Evolutionary conservation across 1,284 basidiomycete genomes (phyloP).

Genomic region (Irpex sp.): DNA sequence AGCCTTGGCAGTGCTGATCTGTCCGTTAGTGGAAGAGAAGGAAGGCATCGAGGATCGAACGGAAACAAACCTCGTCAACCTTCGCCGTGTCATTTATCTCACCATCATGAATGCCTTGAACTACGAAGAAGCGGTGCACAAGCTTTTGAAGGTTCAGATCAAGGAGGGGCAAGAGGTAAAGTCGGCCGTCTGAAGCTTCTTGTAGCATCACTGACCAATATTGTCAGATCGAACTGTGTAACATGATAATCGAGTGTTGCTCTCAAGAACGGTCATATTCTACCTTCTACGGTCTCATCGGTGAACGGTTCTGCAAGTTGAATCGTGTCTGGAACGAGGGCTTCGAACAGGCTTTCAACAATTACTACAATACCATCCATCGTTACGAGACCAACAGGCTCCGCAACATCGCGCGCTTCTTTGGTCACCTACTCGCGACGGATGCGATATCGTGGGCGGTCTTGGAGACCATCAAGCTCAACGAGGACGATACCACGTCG

Average conservation of each 20-base stretch:
- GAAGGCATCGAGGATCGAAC: slow-evolving; percentile 93
- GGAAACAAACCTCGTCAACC: slow-evolving; percentile 92
- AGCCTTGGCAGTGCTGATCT: not conserved
- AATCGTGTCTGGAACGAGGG: slow-evolving; percentile 91
- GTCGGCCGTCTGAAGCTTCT: slow-evolving; percentile 2
- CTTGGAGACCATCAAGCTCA: slow-evolving; percentile 85
- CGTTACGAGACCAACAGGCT: slow-evolving; percentile 98
- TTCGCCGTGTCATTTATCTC: slow-evolving; percentile 91
- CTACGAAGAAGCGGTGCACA: slow-evolving; percentile 99
- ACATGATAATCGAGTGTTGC: slow-evolving; percentile 99
- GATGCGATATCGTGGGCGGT: slow-evolving; percentile 90
- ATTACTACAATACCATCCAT: slow-evolving; percentile 95
- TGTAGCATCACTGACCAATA: not conserved
- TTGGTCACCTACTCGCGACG: slow-evolving; percentile 82
- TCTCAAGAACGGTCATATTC: slow-evolving; percentile 98
- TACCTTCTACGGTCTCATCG: slow-evolving; percentile 92
- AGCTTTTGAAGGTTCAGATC: slow-evolving; percentile 90
- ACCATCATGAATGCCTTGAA: slow-evolving; percentile 98
- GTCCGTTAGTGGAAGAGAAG: slow-evolving; percentile 61
- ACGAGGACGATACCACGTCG: slow-evolving; percentile 96
- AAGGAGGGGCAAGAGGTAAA: slow-evolving; percentile 88
- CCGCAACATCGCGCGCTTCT: slow-evolving; percentile 95
- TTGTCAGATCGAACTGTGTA: slow-evolving; percentile 83
- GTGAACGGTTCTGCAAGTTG: slow-evolving; percentile 94
- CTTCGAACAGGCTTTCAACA: slow-evolving; percentile 84